Percentiles rank a stretch among this genome's conserved stretches.
phyloP scores from a whole-genome alignment of 768 basidiomycete genomes.

The Leccinellum luteum region DNA sequence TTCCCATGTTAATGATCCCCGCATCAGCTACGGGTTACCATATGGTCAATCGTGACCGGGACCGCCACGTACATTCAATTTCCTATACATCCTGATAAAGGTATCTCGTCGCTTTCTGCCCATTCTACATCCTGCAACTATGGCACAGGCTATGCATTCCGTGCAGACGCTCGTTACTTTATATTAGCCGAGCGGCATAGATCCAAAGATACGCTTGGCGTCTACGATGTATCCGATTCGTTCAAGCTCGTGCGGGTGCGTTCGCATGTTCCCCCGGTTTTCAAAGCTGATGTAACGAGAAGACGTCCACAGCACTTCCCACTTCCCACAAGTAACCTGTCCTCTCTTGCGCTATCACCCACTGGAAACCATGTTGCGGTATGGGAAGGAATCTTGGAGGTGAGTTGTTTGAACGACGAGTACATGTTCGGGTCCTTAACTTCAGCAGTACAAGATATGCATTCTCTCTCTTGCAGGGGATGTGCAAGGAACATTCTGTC shows the following conservation, averaged over 20 bases:
- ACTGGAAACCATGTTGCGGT: conserved; percentile 71
- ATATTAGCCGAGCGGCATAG: conserved; percentile 85
- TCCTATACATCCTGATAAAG: conserved; percentile 78
- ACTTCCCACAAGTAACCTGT: conserved; percentile 67
- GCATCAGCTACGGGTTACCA: conserved; percentile 73
- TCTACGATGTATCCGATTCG: conserved; percentile 72
- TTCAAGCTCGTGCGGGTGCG: conserved; percentile 72
- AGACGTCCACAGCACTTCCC: conserved; percentile 68
- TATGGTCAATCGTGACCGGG: conserved; percentile 81
- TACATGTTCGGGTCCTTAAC: not conserved
- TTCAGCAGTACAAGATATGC: conserved; percentile 67
- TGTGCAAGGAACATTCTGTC: conserved; percentile 62
- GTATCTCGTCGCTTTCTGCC: conserved; percentile 34
- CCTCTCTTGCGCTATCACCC: conserved; percentile 74
- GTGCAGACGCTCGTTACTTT: conserved; percentile 80
- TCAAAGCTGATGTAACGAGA: conserved; percentile 18
- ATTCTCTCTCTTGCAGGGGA: conserved; percentile 67
- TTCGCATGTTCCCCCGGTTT: not conserved
- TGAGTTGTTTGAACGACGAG: conserved; percentile 28
- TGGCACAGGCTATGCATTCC: conserved; percentile 67
- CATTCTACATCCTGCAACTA: not conserved
- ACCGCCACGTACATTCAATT: conserved; percentile 82
- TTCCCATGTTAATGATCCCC: conserved; percentile 2
- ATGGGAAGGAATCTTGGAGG: conserved; percentile 87
- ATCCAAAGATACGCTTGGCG: conserved; percentile 81